These are phyloP conservation scores for Homolaphlyctis polyrhiza DNA, from an alignment of 371 early-diverging fungal species.

Conservation along the genomic window DNA sequence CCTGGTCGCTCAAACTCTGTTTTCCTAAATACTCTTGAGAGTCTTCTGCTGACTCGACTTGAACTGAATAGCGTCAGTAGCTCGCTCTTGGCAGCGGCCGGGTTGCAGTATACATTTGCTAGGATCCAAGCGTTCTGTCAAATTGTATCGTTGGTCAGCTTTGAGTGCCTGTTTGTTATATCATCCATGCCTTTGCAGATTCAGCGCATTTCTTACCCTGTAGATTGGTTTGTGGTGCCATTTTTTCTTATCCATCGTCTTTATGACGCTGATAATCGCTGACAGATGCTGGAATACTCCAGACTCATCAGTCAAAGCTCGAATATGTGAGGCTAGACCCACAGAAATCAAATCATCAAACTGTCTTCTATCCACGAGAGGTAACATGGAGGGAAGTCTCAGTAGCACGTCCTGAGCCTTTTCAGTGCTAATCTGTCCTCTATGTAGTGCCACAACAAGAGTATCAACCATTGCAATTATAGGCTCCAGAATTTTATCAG, in stretches of 20 bases:
- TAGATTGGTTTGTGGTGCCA: slow-evolving; percentile 9
- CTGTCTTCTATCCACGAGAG: too few relatives aligned
- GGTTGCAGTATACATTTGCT: background rate
- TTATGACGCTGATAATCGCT: slow-evolving; percentile 3
- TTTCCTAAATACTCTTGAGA: slow-evolving; percentile 6
- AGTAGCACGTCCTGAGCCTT: background rate
- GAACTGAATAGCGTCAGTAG: slow-evolving; percentile 4
- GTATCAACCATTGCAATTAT: background rate
- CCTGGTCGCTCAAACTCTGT: slow-evolving; percentile 11
- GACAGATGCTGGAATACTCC: background rate
- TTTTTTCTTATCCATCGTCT: slow-evolving; percentile 8
- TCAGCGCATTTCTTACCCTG: slow-evolving; percentile 1
- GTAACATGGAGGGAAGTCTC: background rate
- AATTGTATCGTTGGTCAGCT: background rate
- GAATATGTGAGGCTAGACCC: background rate
- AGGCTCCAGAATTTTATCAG: background rate
- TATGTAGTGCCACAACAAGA: slow-evolving; percentile 1
- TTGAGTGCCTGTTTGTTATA: background rate
- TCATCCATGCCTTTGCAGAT: background rate
- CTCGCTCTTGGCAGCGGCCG: slow-evolving; percentile 9
- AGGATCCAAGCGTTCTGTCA: slow-evolving; percentile 5
- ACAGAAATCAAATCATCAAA: too few relatives aligned
- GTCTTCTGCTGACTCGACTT: background rate
- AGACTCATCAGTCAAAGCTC: background rate
- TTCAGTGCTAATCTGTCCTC: background rate